These are phyloP conservation scores for Piromyces finnis DNA, from an alignment of 192 early-diverging fungal genomes.

Conservation along the genomic window DNA sequence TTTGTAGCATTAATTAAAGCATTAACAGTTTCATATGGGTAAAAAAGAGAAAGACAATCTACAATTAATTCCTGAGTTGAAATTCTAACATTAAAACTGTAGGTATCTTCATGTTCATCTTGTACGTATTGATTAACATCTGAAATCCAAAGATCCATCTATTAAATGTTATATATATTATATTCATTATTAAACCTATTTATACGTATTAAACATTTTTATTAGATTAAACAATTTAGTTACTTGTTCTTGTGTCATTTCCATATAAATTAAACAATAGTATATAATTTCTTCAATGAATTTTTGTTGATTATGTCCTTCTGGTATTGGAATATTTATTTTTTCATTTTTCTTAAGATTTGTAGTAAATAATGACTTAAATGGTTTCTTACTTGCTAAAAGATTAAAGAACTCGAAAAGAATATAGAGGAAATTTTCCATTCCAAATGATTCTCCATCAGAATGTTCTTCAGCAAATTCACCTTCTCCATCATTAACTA, in stretches of 20 bases:
- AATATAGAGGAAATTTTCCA: constrained; percentile 43
- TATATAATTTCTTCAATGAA: not conserved
- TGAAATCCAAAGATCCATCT: constrained; percentile 57
- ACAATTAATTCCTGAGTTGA: constrained; percentile 61
- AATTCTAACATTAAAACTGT: constrained; percentile 70
- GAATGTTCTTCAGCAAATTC: constrained; percentile 40
- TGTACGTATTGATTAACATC: constrained; percentile 80
- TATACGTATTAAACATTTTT: constrained; percentile 10
- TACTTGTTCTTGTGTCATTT: not conserved
- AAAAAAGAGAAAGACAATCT: constrained; percentile 3
- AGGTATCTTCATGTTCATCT: constrained; percentile 78
- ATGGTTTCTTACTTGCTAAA: constrained; percentile 28
- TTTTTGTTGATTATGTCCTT: constrained; percentile 13
- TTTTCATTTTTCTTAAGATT: constrained; percentile 10
- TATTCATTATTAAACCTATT: constrained; percentile 35
- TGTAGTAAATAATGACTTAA: constrained; percentile 25
- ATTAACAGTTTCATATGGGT: constrained; percentile 20
- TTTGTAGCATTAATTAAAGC: constrained; percentile 31
- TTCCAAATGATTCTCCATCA: constrained; percentile 47
- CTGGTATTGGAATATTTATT: constrained; percentile 4
- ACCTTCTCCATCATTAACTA: constrained; percentile 14
- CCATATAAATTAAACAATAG: not conserved
- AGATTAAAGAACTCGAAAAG: constrained; percentile 50
- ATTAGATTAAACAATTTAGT: not conserved
- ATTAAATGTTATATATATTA: constrained; percentile 57